phyloP scores from a whole-genome alignment of 306 rosid species.

The Cicer pinnatifidum region DNA sequence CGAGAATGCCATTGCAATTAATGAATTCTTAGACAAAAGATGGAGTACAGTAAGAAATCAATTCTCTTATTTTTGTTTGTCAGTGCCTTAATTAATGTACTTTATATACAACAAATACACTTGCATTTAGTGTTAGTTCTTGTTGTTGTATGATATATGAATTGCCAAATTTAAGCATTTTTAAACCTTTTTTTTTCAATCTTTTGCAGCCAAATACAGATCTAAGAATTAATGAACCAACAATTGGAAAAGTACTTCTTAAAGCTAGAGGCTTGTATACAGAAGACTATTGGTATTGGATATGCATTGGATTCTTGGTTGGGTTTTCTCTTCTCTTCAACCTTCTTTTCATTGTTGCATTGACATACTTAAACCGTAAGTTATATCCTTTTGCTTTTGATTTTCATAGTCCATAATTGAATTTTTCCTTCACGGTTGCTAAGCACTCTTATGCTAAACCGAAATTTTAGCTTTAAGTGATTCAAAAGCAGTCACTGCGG shows the following conservation, averaged over 20 bases:
- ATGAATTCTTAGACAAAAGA: constrained; percentile 83
- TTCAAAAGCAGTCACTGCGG: constrained; percentile 51
- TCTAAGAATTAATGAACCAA: constrained; percentile 45
- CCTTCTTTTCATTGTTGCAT: constrained; percentile 55
- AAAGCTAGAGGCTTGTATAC: constrained; percentile 59
- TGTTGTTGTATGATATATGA: not conserved
- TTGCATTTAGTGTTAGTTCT: not conserved
- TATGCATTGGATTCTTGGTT: constrained; percentile 64
- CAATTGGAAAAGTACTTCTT: constrained; percentile 71
- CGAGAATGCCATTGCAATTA: constrained; percentile 77
- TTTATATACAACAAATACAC: constrained; percentile 1
- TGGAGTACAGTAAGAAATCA: constrained; percentile 63
- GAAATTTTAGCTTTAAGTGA: constrained; percentile 60
- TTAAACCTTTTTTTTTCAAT: not conserved
- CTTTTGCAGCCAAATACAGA: constrained; percentile 62
- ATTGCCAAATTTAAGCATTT: not conserved
- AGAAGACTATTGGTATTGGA: constrained; percentile 74
- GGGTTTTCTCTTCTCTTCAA: constrained; percentile 72
- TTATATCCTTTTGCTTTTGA: constrained; percentile 33
- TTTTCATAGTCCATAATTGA: constrained; percentile 7
- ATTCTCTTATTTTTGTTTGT: constrained; percentile 14
- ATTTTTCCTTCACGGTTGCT: not conserved
- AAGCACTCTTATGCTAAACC: not conserved
- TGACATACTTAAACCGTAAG: constrained; percentile 70
- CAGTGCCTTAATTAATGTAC: not conserved